These are phyloP conservation scores for Debaryomyces psychrophilus DNA, from an alignment of 1,139 yeast species.

Conservation along the genomic window DNA sequence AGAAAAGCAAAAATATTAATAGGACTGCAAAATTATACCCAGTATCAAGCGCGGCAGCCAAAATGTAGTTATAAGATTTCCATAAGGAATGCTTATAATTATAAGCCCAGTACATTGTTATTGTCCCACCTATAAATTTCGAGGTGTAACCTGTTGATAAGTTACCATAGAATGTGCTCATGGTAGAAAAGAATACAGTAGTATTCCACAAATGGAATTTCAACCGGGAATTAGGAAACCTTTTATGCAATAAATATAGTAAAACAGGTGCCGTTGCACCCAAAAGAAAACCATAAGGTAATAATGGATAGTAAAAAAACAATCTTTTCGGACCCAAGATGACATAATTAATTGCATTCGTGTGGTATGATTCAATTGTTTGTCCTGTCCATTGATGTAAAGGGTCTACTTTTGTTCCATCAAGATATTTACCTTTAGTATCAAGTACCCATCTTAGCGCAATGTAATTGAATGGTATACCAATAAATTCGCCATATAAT, in stretches of 20 bases:
- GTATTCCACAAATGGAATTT: slow-evolving; percentile 48
- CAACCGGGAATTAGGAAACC: slow-evolving; percentile 18
- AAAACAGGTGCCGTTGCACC: slow-evolving; percentile 43
- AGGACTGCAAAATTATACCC: slow-evolving; percentile 49
- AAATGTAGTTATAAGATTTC: slow-evolving; percentile 47
- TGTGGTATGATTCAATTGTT: slow-evolving; percentile 40
- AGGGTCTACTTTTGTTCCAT: slow-evolving; percentile 45
- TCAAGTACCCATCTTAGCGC: slow-evolving; percentile 50
- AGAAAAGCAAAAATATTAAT: slow-evolving; percentile 38
- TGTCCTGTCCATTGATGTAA: slow-evolving; percentile 59
- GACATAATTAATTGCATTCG: slow-evolving; percentile 54
- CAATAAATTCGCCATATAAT: slow-evolving; percentile 52
- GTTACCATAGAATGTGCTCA: slow-evolving; percentile 53
- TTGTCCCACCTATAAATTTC: slow-evolving; percentile 48
- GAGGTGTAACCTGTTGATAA: slow-evolving; percentile 54
- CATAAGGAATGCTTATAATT: slow-evolving; percentile 40
- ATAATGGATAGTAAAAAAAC: slow-evolving; percentile 40
- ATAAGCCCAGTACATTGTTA: slow-evolving; percentile 48
- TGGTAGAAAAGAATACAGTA: slow-evolving; percentile 51
- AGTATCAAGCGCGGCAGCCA: slow-evolving; percentile 55
- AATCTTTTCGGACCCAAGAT: slow-evolving; percentile 50
- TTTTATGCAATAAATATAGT: slow-evolving; percentile 33
- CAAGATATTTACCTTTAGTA: slow-evolving; percentile 40
- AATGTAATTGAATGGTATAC: slow-evolving; percentile 52
- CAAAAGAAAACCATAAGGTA: slow-evolving; percentile 49